A percentile compares a stretch with the other conserved stretches of the same genome.
These are phyloP conservation scores for Tremella yokohamensis DNA, from an alignment of 768 basidiomycete genomes.

Conservation along the genomic window DNA sequence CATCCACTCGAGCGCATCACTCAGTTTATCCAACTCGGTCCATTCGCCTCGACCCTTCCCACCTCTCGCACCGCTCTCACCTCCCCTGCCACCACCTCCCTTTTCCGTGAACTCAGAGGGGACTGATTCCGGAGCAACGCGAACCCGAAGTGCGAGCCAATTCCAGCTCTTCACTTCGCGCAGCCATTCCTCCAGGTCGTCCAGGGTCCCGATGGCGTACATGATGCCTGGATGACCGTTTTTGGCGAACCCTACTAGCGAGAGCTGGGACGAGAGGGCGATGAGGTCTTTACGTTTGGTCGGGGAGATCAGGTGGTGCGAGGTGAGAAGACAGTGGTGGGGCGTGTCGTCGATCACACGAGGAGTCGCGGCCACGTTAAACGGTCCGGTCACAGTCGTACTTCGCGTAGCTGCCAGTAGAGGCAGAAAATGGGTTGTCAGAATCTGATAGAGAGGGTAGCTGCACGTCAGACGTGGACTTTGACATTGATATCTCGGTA, in stretches of 20 bases:
- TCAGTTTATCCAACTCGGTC: conserved; percentile 67
- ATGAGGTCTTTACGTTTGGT: conserved; percentile 60
- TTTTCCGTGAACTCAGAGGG: not conserved
- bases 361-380: not conserved
- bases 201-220: conserved; percentile 61
- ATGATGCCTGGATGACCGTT: conserved; percentile 72
- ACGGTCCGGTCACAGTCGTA: not conserved
- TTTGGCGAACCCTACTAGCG: conserved; percentile 66
- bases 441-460: conserved; percentile 62
- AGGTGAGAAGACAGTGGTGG: conserved; percentile 66
- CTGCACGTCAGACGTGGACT: conserved; percentile 55
- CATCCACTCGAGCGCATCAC: conserved; percentile 69
- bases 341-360: conserved; percentile 10
- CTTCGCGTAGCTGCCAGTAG: conserved; percentile 45
- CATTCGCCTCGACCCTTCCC: conserved; percentile 52
- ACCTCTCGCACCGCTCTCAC: conserved; percentile 21
- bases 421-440: conserved; percentile 62
- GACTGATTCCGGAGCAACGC: conserved; percentile 52
- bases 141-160: conserved; percentile 67
- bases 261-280: conserved; percentile 60
- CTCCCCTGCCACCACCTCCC: conserved; percentile 4
- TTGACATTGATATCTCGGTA: conserved; percentile 36
- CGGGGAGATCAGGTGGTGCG: conserved; percentile 60
- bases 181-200: conserved; percentile 63
- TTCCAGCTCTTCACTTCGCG: conserved; percentile 69